Conservation (phyloP, 306 rosid genomes). For the Acacia melanoxylon region DNA sequence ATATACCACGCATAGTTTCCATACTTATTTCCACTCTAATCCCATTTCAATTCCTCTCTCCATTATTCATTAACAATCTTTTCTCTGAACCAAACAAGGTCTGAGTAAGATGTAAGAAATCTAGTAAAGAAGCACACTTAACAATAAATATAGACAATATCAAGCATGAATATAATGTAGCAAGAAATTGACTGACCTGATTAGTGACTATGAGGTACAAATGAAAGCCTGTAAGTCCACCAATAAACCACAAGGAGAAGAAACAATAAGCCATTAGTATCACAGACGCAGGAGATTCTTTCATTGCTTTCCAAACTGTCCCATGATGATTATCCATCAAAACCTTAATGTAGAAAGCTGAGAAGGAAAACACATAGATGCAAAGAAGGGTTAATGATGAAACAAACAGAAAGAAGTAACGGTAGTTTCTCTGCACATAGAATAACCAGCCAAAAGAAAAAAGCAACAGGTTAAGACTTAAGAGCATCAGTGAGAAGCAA, state of each 20-base stretch:
- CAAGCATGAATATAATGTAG: slow-evolving; percentile 28
- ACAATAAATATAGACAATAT: slow-evolving; percentile 24
- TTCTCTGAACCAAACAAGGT: background rate
- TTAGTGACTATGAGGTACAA: slow-evolving; percentile 83
- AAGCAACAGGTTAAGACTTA: slow-evolving; percentile 26
- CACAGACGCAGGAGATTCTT: slow-evolving; percentile 86
- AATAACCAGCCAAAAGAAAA: slow-evolving; percentile 17
- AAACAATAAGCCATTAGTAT: slow-evolving; percentile 82
- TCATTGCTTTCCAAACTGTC: slow-evolving; percentile 87
- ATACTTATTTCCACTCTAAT: background rate
- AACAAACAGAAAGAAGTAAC: slow-evolving; percentile 83
- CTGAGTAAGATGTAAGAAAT: background rate
- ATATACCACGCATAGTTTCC: background rate
- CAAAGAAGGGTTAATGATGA: slow-evolving; percentile 89
- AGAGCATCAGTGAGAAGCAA: slow-evolving; percentile 22
- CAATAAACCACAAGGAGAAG: slow-evolving; percentile 90
- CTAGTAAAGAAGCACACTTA: background rate
- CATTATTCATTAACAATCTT: background rate
- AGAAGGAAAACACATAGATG: slow-evolving; percentile 75
- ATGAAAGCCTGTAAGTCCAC: slow-evolving; percentile 93
- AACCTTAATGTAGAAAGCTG: slow-evolving; percentile 85
- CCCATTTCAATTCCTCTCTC: background rate
- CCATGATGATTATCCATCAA: slow-evolving; percentile 62
- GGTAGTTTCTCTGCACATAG: slow-evolving; percentile 80
- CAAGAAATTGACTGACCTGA: slow-evolving; percentile 63